These are phyloP conservation scores for Boletus rubescentipes DNA, from an alignment of 768 basidiomycete genomes.

Conservation along the genomic window DNA sequence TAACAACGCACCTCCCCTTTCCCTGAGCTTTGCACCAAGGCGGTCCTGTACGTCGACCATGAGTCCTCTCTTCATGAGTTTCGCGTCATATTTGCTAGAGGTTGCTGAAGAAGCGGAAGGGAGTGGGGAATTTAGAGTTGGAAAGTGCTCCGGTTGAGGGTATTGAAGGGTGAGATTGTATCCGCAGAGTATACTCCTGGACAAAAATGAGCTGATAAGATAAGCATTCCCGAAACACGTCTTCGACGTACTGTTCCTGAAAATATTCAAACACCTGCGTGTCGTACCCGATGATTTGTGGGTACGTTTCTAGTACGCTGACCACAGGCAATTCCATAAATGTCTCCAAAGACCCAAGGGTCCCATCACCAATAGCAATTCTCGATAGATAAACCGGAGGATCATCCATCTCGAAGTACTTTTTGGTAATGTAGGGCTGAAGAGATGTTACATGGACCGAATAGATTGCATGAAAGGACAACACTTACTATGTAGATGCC, in stretches of 20 bases:
- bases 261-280: slow-evolving; percentile 64
- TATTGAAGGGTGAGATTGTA: slow-evolving; percentile 70
- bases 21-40: background rate
- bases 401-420: slow-evolving; percentile 57
- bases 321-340: slow-evolving; percentile 58
- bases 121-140: slow-evolving; percentile 21
- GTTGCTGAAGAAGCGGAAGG: rapidly evolving
- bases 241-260: slow-evolving; percentile 53
- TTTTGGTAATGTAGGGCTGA: slow-evolving; percentile 76
- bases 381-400: slow-evolving; percentile 69
- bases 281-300: slow-evolving; percentile 73
- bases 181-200: slow-evolving; percentile 58
- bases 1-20: slow-evolving; percentile 9
- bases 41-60: background rate
- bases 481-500: slow-evolving; percentile 61
- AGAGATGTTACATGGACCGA: background rate
- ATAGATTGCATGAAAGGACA: slow-evolving; percentile 28
- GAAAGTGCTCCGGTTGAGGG: slow-evolving; percentile 56
- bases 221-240: background rate
- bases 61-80: background rate
- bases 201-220: background rate
- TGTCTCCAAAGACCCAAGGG: slow-evolving; percentile 48
- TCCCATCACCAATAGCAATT: slow-evolving; percentile 68
- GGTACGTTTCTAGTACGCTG: slow-evolving; percentile 65
- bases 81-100: background rate